phyloP scores from a whole-genome alignment of 164 flowering plant species.

The Santalum album region DNA sequence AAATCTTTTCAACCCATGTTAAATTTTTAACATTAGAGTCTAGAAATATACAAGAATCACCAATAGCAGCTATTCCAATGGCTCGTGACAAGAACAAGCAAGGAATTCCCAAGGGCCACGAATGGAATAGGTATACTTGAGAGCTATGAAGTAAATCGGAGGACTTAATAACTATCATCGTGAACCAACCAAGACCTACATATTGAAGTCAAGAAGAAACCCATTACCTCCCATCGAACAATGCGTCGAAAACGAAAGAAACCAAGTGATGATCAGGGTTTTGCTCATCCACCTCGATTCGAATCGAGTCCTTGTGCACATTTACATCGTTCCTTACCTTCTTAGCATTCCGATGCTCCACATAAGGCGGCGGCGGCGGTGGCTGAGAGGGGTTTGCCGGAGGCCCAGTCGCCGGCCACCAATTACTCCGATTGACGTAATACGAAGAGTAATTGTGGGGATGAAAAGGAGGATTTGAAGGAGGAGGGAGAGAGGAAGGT shows the following conservation, averaged over 20 bases:
- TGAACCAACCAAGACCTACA: too few relatives aligned
- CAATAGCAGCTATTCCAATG: too few relatives aligned
- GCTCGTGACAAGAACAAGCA: too few relatives aligned
- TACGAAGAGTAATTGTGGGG: slow-evolving; percentile 16
- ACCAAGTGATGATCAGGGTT: slow-evolving; percentile 69
- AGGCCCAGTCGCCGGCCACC: slow-evolving; percentile 29
- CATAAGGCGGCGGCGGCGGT: slow-evolving; percentile 40
- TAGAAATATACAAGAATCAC: too few relatives aligned
- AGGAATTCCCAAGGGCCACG: too few relatives aligned
- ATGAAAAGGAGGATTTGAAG: slow-evolving; percentile 21
- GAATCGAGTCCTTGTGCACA: slow-evolving; percentile 66
- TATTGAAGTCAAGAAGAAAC: background rate
- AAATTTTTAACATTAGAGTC: too few relatives aligned
- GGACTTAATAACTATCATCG: too few relatives aligned
- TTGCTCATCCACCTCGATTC: slow-evolving; percentile 52
- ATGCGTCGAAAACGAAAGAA: slow-evolving; percentile 77
- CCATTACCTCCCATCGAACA: slow-evolving; percentile 75
- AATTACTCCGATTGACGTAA: too few relatives aligned
- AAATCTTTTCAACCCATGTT: too few relatives aligned
- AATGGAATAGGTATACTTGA: too few relatives aligned
- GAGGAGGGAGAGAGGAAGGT: slow-evolving; percentile 13
- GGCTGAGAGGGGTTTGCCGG: too few relatives aligned
- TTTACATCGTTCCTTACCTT: slow-evolving; percentile 77
- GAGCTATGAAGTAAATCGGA: too few relatives aligned
- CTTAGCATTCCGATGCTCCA: slow-evolving; percentile 63